A percentile compares a stretch with the other conserved stretches of the same genome.
Evolutionary conservation across 1,139 yeast species (phyloP).

Genomic region (Geotrichum macrosporum): DNA sequence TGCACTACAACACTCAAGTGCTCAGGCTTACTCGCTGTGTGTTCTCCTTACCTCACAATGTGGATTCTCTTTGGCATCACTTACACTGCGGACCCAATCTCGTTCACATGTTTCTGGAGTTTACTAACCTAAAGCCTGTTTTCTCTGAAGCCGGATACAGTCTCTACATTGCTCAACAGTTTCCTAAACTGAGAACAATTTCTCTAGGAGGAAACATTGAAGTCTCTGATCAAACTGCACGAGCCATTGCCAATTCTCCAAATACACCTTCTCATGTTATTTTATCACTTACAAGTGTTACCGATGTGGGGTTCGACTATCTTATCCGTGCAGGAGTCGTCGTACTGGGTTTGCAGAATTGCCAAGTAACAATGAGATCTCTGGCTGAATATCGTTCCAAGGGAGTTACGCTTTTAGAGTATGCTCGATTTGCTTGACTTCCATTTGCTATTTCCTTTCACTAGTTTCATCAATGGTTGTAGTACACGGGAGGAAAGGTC

Average conservation of each 20-base stretch:
- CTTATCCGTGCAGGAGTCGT: constrained; percentile 15
- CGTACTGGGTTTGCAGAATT: constrained; percentile 15
- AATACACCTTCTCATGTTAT: constrained; percentile 11
- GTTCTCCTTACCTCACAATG: not conserved
- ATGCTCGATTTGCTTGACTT: constrained; percentile 5
- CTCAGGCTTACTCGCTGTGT: constrained; percentile 4
- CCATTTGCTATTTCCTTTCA: no score
- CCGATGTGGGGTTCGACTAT: constrained; percentile 15
- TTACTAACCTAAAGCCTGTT: not conserved
- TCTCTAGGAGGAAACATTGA: constrained; percentile 11
- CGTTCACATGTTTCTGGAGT: constrained; percentile 12
- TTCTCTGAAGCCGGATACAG: constrained; percentile 12
- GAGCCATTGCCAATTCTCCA: constrained; percentile 13
- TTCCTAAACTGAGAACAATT: constrained; percentile 14
- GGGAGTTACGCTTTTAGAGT: constrained; percentile 6
- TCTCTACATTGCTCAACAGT: not conserved
- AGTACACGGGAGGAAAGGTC: no score
- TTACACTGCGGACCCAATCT: constrained; percentile 11
- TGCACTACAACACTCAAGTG: constrained; percentile 1
- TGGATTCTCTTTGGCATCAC: constrained; percentile 2
- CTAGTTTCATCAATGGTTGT: no score
- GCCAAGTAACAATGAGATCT: constrained; percentile 4
- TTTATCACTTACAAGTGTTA: constrained; percentile 11
- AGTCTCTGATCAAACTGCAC: constrained; percentile 16
- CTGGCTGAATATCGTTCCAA: not conserved